Evolutionary conservation across 495 filamentous ascomycete species (phyloP).

Genomic region (Hamigera avellanea): DNA sequence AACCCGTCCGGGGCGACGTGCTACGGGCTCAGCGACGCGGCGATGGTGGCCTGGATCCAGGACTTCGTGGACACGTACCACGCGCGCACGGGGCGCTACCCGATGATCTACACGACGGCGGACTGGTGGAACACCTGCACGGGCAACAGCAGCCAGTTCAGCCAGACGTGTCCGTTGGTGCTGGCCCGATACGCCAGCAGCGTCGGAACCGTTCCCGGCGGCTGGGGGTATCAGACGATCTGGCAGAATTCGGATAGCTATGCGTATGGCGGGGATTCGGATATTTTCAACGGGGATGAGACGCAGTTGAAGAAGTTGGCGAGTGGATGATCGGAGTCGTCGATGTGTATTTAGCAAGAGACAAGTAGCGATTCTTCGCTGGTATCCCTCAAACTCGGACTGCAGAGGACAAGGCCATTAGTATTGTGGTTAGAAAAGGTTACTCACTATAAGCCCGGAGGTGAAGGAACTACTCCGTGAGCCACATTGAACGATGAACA

Average conservation of each 20-base stretch:
- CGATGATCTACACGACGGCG: conserved; percentile 49
- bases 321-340: conserved; percentile 7
- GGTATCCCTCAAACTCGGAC: no score
- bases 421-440: no score
- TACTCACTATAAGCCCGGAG: no score
- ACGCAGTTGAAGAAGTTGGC: conserved; percentile 19
- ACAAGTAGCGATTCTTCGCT: no score
- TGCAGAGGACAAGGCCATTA: no score
- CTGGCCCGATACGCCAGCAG: conserved; percentile 40
- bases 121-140: conserved; percentile 55
- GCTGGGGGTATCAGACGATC: conserved; percentile 49
- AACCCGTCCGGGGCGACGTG: conserved; percentile 33
- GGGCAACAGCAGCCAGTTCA: conserved; percentile 41
- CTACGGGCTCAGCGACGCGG: conserved; percentile 37
- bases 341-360: no score
- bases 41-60: conserved; percentile 50
- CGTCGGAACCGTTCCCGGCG: conserved; percentile 41
- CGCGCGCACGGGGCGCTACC: conserved; percentile 37
- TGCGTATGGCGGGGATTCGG: conserved; percentile 38
- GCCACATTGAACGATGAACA: no score
- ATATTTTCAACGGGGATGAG: conserved; percentile 37
- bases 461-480: no score
- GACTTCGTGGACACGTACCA: conserved; percentile 49
- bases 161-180: conserved; percentile 40
- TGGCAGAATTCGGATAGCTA: conserved; percentile 44